Evolutionary conservation across 305 asterid species (phyloP).

Genomic region (Solanum hybrid): DNA sequence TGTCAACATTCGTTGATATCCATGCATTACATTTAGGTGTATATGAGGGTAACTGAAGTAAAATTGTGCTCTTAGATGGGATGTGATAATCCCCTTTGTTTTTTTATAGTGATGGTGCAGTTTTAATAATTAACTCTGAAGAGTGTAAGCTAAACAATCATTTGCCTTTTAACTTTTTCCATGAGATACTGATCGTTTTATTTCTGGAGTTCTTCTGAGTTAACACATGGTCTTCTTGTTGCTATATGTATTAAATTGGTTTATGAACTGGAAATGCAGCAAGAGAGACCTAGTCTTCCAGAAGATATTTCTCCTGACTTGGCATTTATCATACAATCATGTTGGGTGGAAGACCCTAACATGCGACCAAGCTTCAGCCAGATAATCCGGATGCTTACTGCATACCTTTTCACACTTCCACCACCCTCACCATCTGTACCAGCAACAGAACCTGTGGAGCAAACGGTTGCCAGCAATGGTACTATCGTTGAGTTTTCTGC

Average conservation of each 20-base stretch:
- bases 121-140: background rate
- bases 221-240: background rate
- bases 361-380: conserved; percentile 85
- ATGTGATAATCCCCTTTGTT: background rate
- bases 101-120: background rate
- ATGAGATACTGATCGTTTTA: background rate
- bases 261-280: conserved; percentile 42
- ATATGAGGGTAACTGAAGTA: background rate
- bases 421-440: conserved; percentile 34
- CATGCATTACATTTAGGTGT: background rate
- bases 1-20: background rate
- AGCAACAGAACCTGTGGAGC: conserved; percentile 29
- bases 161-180: background rate
- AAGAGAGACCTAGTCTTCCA: conserved; percentile 75
- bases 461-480: conserved; percentile 37
- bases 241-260: conserved; percentile 1
- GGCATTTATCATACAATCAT: conserved; percentile 67
- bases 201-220: background rate
- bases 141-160: background rate
- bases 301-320: conserved; percentile 61
- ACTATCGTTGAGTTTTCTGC: conserved; percentile 57
- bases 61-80: background rate
- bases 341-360: conserved; percentile 97
- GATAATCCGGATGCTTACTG: conserved; percentile 80
- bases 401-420: conserved; percentile 44